phyloP scores from a whole-genome alignment of 2,329 filamentous ascomycete genomes.

The Pestalotiopsis sp. region DNA sequence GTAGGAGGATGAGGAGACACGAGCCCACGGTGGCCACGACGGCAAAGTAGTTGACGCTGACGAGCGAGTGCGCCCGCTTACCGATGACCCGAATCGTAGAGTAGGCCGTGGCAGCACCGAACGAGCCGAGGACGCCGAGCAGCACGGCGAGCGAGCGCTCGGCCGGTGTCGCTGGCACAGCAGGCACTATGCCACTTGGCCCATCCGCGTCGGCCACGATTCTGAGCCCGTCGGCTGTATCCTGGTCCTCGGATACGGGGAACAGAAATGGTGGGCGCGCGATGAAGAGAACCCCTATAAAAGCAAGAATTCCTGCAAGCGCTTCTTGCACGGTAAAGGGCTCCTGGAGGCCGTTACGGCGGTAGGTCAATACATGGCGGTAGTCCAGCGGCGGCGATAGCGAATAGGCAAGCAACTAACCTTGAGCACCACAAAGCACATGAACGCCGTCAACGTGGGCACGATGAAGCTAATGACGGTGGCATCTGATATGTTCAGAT shows the following conservation, averaged over 20 bases:
- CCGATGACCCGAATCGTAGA: conserved; percentile 77
- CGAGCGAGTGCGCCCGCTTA: conserved; percentile 71
- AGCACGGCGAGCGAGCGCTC: conserved; percentile 68
- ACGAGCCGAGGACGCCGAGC: conserved; percentile 68
- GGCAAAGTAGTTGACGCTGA: conserved; percentile 80
- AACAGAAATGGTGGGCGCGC: conserved; percentile 69
- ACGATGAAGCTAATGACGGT: conserved; percentile 80
- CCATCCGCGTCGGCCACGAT: not conserved
- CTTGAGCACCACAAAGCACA: conserved; percentile 61
- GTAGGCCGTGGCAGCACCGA: conserved; percentile 70
- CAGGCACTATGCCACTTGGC: conserved; percentile 19
- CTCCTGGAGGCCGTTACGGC: conserved; percentile 52
- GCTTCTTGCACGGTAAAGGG: conserved; percentile 74
- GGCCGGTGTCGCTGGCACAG: conserved; percentile 47
- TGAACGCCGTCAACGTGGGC: conserved; percentile 66
- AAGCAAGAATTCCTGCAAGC: conserved; percentile 67
- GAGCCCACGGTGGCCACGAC: conserved; percentile 68
- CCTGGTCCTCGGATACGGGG: conserved; percentile 35
- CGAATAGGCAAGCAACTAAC: conserved; percentile 19
- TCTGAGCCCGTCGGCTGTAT: not conserved
- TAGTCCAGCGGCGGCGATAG: not conserved
- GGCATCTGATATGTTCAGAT: conserved; percentile 76
- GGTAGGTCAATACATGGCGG: not conserved
- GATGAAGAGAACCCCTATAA: conserved; percentile 75
- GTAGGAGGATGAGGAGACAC: conserved; percentile 55